Conservation (phyloP, 495 filamentous ascomycete species). For the Annulohypoxylon maeteangense region DNA sequence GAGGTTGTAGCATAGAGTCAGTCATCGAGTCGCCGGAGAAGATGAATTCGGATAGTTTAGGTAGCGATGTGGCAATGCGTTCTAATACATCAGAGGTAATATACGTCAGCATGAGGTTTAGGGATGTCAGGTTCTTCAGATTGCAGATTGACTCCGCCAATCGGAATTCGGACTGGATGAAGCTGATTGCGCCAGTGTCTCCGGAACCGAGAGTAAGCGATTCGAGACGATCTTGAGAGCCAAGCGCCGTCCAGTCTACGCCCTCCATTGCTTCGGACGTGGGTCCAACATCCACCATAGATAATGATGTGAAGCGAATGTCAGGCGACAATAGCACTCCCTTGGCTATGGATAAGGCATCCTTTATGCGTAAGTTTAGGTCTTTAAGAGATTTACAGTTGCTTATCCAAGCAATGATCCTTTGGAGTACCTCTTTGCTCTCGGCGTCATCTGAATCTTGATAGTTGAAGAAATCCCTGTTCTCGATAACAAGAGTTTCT, state of each 20-base stretch:
- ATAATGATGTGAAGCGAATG: conserved; percentile 43
- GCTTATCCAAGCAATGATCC: conserved; percentile 65
- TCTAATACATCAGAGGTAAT: conserved; percentile 31
- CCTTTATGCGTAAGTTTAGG: conserved; percentile 64
- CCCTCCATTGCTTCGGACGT: background rate
- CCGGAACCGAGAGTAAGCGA: conserved; percentile 60
- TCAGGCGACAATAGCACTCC: conserved; percentile 56
- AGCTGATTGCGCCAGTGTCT: conserved; percentile 53
- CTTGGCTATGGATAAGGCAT: conserved; percentile 62
- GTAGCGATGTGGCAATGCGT: conserved; percentile 47
- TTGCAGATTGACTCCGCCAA: conserved; percentile 61
- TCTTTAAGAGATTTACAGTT: conserved; percentile 64
- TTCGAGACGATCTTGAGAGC: conserved; percentile 40
- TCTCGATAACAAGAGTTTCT: conserved; percentile 63
- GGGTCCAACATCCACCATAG: conserved; percentile 37
- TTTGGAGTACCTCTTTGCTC: conserved; percentile 62
- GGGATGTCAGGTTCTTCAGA: conserved; percentile 44
- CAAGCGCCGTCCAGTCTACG: conserved; percentile 34
- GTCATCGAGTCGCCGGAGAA: conserved; percentile 67
- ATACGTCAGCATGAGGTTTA: conserved; percentile 45
- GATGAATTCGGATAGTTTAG: conserved; percentile 64
- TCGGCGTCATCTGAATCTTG: conserved; percentile 56
- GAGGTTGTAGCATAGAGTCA: conserved; percentile 57
- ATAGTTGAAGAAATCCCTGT: conserved; percentile 36
- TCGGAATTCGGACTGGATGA: conserved; percentile 53